Evolutionary conservation across 768 basidiomycete species (phyloP).

Genomic region (Dacryopinax spathularia): DNA sequence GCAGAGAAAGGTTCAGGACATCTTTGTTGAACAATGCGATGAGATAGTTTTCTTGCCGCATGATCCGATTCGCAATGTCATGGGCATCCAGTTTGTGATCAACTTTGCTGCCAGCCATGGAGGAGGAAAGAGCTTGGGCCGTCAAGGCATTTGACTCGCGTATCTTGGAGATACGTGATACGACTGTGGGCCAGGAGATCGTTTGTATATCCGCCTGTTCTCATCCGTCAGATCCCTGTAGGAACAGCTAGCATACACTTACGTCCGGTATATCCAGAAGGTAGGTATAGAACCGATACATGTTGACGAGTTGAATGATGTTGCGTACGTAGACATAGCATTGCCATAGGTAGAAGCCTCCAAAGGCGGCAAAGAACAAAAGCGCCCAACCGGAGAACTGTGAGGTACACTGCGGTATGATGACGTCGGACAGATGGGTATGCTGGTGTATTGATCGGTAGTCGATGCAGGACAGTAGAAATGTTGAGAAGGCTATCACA

Average conservation of each 20-base stretch:
- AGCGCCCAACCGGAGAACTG: constrained; percentile 77
- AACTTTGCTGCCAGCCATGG: constrained; percentile 21
- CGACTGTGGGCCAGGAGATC: constrained; percentile 91
- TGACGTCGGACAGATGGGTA: constrained; percentile 60
- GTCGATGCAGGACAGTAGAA: constrained; percentile 87
- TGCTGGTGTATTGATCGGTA: constrained; percentile 65
- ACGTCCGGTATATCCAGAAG: constrained; percentile 91
- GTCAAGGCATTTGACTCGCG: constrained; percentile 88
- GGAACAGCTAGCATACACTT: constrained; percentile 17
- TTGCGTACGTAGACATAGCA: constrained; percentile 63
- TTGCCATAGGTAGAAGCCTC: constrained; percentile 82
- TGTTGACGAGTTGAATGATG: constrained; percentile 67
- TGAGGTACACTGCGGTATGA: constrained; percentile 71
- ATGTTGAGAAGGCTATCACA: constrained; percentile 96
- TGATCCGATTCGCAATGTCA: constrained; percentile 92
- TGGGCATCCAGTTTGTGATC: constrained; percentile 81
- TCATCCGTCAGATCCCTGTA: constrained; percentile 12
- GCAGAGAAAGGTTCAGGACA: constrained; percentile 72
- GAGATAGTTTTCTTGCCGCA: constrained; percentile 97
- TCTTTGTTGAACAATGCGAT: constrained; percentile 98
- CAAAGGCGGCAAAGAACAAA: constrained; percentile 71
- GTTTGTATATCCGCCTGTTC: constrained; percentile 89
- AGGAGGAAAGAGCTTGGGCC: constrained; percentile 47
- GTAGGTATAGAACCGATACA: constrained; percentile 93
- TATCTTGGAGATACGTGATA: constrained; percentile 75